These are phyloP conservation scores for Phytopythium boreale DNA, from an alignment of 352 stramenopile species.

Conservation along the genomic window DNA sequence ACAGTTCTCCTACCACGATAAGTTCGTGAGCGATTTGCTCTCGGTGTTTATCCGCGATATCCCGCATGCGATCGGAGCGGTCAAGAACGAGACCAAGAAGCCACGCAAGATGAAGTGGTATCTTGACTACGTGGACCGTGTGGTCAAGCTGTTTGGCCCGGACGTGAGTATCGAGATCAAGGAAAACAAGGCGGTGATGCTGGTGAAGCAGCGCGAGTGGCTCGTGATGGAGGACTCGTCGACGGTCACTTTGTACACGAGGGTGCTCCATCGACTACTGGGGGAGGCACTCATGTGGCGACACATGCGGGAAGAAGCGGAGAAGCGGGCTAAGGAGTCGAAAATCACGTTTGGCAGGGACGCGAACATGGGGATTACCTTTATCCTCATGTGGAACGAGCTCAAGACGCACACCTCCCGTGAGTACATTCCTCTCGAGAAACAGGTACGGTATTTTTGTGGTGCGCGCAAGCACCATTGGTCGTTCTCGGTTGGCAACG, in stretches of 20 bases:
- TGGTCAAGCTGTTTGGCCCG: slow-evolving; percentile 32
- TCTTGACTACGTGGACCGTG: slow-evolving; percentile 54
- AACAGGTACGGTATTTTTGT: slow-evolving; percentile 47
- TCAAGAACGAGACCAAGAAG: slow-evolving; percentile 68
- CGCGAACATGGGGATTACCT: slow-evolving; percentile 31
- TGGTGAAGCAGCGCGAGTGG: slow-evolving; percentile 48
- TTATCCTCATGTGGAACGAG: slow-evolving; percentile 50
- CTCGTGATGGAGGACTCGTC: slow-evolving; percentile 35
- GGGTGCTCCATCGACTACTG: slow-evolving; percentile 47
- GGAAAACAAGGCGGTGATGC: slow-evolving; percentile 33
- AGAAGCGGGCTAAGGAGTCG: slow-evolving; percentile 23
- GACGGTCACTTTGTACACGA: slow-evolving; percentile 38
- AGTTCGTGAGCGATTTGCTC: slow-evolving; percentile 45
- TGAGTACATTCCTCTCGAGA: slow-evolving; percentile 31
- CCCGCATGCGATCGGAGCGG: slow-evolving; percentile 38
- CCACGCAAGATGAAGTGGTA: slow-evolving; percentile 72
- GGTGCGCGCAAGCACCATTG: slow-evolving; percentile 54
- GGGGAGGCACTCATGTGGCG: slow-evolving; percentile 43
- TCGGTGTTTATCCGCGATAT: slow-evolving; percentile 54
- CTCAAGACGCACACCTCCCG: slow-evolving; percentile 32
- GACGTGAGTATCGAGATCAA: slow-evolving; percentile 43
- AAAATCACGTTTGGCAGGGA: slow-evolving; percentile 13
- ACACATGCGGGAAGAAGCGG: slow-evolving; percentile 35
- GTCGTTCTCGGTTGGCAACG: slow-evolving; percentile 55
- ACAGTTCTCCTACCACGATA: slow-evolving; percentile 50